Evolutionary conservation across 2,329 filamentous ascomycete genomes (phyloP), one percentile per base, ranked within the genome.

Genomic region (Microsporum canis): DNA sequence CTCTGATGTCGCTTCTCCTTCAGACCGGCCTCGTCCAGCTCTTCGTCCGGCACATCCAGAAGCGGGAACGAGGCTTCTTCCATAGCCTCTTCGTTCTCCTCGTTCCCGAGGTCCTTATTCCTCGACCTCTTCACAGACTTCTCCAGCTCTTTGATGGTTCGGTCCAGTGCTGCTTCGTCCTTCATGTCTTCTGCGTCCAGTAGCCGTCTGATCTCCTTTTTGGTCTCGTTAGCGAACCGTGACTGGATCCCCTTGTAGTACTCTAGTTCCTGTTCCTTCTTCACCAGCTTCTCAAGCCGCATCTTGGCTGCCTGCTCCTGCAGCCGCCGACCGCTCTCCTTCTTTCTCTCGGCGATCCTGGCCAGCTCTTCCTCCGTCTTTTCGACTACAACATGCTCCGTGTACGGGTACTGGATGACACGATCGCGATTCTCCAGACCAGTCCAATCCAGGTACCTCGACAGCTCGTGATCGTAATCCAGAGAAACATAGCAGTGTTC

Each of bases 221-320:
- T 99, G 10, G 86, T 91, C 66, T 89, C 84, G 29, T 87, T 84
- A 1, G 80, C 82, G 7, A 96, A 79, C 65, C 84, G 84, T 38
- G 78, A 73, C 69, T 95, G 90, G 3, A 99, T 77, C 62, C 90
- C 84, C 71, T 90, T 91, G 79, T 91, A 96, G 74, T 96, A 96
- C 67, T 95, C 91, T 1, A 97, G 78, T 71, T 97, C 91, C 71
- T 95, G 86, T 75, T 99, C 94, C 74, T 99, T 99, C 70, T 89
- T 88, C 72, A 97, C 89, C 55, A 99, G 79, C 69, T 95, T 95
- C 66, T 99, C 94, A 0, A 99, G 78, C 5, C 94, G 87, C 90
- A 96, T 96, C 75, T 96, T 97, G 7, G 92, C 92, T 0, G 94
- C 94, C 74, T 99, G 94, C 69, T 96, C 91, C 73, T 99, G 94